Base-by-base conservation (phyloP, 306 rosid genomes). In the Castanea mollissima region DNA sequence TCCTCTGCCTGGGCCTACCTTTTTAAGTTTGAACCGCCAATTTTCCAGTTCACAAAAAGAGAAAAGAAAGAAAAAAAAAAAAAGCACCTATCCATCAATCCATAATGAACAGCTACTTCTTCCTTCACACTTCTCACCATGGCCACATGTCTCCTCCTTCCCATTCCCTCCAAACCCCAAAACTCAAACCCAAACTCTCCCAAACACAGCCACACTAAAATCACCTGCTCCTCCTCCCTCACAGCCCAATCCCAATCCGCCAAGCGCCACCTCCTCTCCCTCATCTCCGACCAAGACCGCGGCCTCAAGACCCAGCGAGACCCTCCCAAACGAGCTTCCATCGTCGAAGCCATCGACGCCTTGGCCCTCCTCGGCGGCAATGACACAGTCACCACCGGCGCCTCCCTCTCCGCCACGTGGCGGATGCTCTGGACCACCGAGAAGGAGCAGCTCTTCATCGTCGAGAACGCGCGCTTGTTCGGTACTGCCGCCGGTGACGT, bases 361-460 rank as follows among this genome's bases (percentile, higher is more conserved):
- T 44, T 92, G 83, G 91, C 89, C 27, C 80, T 69, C 23, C 60
- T 78, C 6, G 91, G 88, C 58, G 91, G 88, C 56, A 58, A 82
- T 3, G 88, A 79, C 20, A 63, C 84, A 0, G 84, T 91, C 76
- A 92, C 99, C 68, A 92, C 98, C 12, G 89, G 86, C 1, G 57
- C 41, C 5, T 77, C 91, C 3, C 92, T 94, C 55, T 90, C 97
- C 7, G 95, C 84, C 55, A 91, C 99, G 20, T 94, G 99, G 99
- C 83, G 91, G 77, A 73, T 94, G 74, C 92, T 92, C 9, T 94
- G 99, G 99, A 92, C 99, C 52, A 94, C 97, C 0, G 99, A 94
- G 91, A 94, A 92, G 77, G 99, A 94, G 82, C 99, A 94, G 85
- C 97, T 94, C 71, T 94, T 92, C 82, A 92, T 94, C 2, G 51